Evolutionary conservation across 306 rosid genomes (phyloP).

Genomic region (Glycine soja): DNA sequence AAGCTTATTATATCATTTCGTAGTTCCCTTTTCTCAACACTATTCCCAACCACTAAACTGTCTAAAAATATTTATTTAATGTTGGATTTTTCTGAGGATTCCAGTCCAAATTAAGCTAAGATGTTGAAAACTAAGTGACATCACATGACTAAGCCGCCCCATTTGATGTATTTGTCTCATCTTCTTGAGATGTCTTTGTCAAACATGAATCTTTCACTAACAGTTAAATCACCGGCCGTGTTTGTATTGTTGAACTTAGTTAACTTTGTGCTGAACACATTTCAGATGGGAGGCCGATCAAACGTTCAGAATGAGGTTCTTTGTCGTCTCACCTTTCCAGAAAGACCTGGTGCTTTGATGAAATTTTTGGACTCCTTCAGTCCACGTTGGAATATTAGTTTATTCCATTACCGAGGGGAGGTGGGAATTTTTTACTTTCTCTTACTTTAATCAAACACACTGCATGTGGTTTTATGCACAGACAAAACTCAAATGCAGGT

Average conservation of each 20-base stretch:
- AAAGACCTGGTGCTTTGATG: slow-evolving; percentile 91
- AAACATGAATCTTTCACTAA: background rate
- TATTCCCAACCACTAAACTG: slow-evolving; percentile 11
- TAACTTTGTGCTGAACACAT: slow-evolving; percentile 43
- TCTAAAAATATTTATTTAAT: background rate
- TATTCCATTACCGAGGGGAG: slow-evolving; percentile 87
- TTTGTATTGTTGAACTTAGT: slow-evolving; percentile 30
- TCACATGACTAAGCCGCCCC: background rate
- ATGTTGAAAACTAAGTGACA: slow-evolving; percentile 11
- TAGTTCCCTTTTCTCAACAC: slow-evolving; percentile 2
- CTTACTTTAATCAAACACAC: slow-evolving; percentile 8
- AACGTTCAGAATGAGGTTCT: slow-evolving; percentile 76
- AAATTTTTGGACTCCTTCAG: slow-evolving; percentile 87
- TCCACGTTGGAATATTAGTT: slow-evolving; percentile 94
- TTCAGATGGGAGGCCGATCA: slow-evolving; percentile 87
- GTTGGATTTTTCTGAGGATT: slow-evolving; percentile 4
- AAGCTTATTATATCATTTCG: background rate
- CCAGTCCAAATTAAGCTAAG: slow-evolving; percentile 6
- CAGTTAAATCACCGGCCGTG: background rate
- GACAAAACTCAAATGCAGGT: background rate
- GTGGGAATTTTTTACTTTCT: slow-evolving; percentile 48
- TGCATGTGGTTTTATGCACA: background rate
- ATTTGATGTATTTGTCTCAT: slow-evolving; percentile 21
- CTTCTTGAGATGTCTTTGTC: background rate
- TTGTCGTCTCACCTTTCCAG: slow-evolving; percentile 88